Base-by-base conservation (phyloP, 2,329 filamentous ascomycete genomes). In the Sphaerostilbella broomeana region DNA sequence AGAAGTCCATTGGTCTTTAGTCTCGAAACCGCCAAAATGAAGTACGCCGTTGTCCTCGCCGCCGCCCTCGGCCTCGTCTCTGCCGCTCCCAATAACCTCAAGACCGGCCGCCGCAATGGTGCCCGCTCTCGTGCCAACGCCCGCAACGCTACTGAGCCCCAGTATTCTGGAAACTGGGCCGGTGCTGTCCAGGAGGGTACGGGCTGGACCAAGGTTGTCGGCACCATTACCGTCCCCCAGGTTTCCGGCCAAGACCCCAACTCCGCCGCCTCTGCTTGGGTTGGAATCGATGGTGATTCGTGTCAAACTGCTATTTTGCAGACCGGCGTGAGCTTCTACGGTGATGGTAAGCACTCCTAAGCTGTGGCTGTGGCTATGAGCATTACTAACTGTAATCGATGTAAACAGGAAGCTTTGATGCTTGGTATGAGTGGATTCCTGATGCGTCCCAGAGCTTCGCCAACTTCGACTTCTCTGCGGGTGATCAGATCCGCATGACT, bases 391-490 rank as follows among this genome's bases (percentile, higher is more conserved):
- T n/a, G n/a, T n/a, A n/a, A n/a, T n/a, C n/a, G n/a, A n/a, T n/a
- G n/a, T n/a, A n/a, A n/a, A n/a, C n/a, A n/a, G n/a, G n/a, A n/a
- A n/a, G n/a, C n/a, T n/a, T n/a, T n/a, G n/a, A n/a, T n/a, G n/a
- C n/a, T n/a, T 69, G 67, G 67, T 69, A 65, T 43, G 67, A 69
- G 51, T 70, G 66, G 65, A 63, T 63, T 47, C 65, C 67, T 4
- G 60, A 65, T 48, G 59, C 60, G 48, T 54, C 63, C 22, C 58
- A 66, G 49, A 56, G 52, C 52, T 69, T 68, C 51, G 44, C 36
- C 48, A 49, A 54, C 48, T 58, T 60, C 24, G 35, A 37, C n/a
- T 44, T 61, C 31, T 45, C 35, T 6, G 57, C 50, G 6, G 58
- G 58, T 20, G 58, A 61, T 19, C 9, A 55, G 39, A 52, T 61